Base-by-base conservation (phyloP, 2,329 filamentous ascomycete species). In the Grosmannia clavigera region DNA sequence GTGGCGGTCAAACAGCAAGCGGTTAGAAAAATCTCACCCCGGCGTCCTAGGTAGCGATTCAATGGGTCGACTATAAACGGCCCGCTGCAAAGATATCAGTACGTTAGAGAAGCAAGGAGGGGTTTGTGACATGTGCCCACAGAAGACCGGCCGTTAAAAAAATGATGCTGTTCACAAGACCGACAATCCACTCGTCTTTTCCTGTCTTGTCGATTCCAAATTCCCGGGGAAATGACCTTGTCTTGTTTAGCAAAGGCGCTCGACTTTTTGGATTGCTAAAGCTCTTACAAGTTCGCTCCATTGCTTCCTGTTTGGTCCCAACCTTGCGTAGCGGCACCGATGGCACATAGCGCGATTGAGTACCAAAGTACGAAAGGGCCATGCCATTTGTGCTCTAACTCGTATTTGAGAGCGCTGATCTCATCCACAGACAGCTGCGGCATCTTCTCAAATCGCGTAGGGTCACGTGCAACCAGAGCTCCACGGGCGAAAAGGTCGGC, bases 401-500 rank as follows among this genome's bases (percentile, higher is more conserved):
- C 86, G 61, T 84, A 75, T 67, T 88, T 86, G 0, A 75, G 74
- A 14, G 85, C 78, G 58, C 76, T 72, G 1, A 91, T 77, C n/a
- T 81, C 79, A 57, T 81, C 74, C 57, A 81, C 73, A 64, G 79
- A 78, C 2, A 60, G n/a, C 3, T n/a, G 27, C 3, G 70, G 71
- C 51, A 90, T 77, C 40, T 78, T 75, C 61, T 88, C 85, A 68
- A 75, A 88, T 35, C 77, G 75, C 6, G 74, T 73, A 0, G 86
- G 87, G 64, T 86, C 82, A 68, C 88, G 86, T 3, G 88, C 88
- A 25, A 91, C 80, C 14, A 92, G 76, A 4, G 88, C 88, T 38
- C 86, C 88, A 65, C 85, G 85, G 58, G 80, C 77, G 58, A 90
- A 76, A 12, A 87, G 68, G 5, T 75, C 72, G 3, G 82, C 72